These are phyloP conservation scores for Clavispora santaluciae DNA, from an alignment of 805 yeast genomes.

Conservation along the genomic window DNA sequence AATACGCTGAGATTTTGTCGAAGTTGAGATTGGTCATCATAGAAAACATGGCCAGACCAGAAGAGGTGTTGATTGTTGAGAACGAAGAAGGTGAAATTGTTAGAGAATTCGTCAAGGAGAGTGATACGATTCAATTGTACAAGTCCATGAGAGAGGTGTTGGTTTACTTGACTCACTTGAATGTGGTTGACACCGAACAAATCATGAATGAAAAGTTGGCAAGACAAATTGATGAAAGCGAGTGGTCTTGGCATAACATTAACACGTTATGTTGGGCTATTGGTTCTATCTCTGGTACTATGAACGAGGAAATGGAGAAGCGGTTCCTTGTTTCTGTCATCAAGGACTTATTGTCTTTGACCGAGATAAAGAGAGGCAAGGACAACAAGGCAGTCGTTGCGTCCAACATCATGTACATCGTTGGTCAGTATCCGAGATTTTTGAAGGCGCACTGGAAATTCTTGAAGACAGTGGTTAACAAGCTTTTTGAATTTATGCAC, in stretches of 20 bases:
- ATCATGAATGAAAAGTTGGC: slow-evolving; percentile 91
- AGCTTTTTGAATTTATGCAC: slow-evolving; percentile 97
- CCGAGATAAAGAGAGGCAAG: slow-evolving; percentile 95
- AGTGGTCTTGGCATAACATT: slow-evolving; percentile 99
- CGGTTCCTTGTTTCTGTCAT: slow-evolving; percentile 89
- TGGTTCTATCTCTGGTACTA: slow-evolving; percentile 97
- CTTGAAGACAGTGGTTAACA: slow-evolving; percentile 89
- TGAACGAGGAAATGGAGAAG: slow-evolving; percentile 97
- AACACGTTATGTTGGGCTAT: slow-evolving; percentile 99
- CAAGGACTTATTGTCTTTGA: slow-evolving; percentile 83
- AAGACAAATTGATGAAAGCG: slow-evolving; percentile 89
- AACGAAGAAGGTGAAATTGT: slow-evolving; percentile 99
- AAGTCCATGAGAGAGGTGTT: slow-evolving; percentile 94
- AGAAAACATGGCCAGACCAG: slow-evolving; percentile 97
- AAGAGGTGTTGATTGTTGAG: slow-evolving; percentile 93
- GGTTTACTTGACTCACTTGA: slow-evolving; percentile 92
- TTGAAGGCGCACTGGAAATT: slow-evolving; percentile 98
- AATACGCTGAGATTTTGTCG: slow-evolving; percentile 72
- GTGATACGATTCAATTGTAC: slow-evolving; percentile 93
- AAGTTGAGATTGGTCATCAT: slow-evolving; percentile 87
- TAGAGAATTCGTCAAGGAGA: slow-evolving; percentile 92
- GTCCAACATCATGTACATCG: slow-evolving; percentile 98
- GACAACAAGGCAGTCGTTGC: slow-evolving; percentile 99
- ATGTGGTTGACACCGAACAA: slow-evolving; percentile 88
- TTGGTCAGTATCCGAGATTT: slow-evolving; percentile 97